Conservation (phyloP, 768 basidiomycete species). For the Boletus subcaerulescens region DNA sequence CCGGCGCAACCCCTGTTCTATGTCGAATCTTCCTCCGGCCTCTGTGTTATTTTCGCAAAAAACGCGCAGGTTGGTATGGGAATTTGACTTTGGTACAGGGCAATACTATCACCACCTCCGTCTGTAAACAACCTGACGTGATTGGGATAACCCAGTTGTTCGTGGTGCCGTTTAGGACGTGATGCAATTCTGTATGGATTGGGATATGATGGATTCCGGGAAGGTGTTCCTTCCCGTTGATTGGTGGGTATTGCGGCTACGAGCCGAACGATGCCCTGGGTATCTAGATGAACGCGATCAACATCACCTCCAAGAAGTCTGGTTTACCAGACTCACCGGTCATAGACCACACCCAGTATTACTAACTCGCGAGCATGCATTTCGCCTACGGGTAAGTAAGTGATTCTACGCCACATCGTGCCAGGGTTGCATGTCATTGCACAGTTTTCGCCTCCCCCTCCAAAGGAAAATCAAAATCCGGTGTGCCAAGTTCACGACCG, state of each 20-base stretch:
- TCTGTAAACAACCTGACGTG: slow-evolving; percentile 67
- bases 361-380: slow-evolving; percentile 51
- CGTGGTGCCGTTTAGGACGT: slow-evolving; percentile 57
- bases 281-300: slow-evolving; percentile 66
- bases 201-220: slow-evolving; percentile 70
- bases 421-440: not conserved
- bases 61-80: slow-evolving; percentile 59
- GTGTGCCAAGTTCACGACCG: not conserved
- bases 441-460: not conserved
- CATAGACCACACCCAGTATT: slow-evolving; percentile 43
- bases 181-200: slow-evolving; percentile 45
- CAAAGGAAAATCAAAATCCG: not conserved
- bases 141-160: slow-evolving; percentile 70
- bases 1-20: not conserved
- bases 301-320: slow-evolving; percentile 59
- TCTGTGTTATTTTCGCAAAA: not conserved
- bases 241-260: not conserved
- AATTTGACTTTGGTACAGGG: slow-evolving; percentile 56
- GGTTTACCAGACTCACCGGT: slow-evolving; percentile 69
- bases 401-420: slow-evolving; percentile 9
- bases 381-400: slow-evolving; percentile 63
- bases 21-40: not conserved
- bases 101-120: slow-evolving; percentile 76
- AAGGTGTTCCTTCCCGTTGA: slow-evolving; percentile 31
- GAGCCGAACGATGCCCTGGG: not conserved